A percentile compares a stretch with the other conserved stretches of the same genome.
phyloP scores from a whole-genome alignment of 495 filamentous ascomycete genomes.

The Podospora fimiseda region DNA sequence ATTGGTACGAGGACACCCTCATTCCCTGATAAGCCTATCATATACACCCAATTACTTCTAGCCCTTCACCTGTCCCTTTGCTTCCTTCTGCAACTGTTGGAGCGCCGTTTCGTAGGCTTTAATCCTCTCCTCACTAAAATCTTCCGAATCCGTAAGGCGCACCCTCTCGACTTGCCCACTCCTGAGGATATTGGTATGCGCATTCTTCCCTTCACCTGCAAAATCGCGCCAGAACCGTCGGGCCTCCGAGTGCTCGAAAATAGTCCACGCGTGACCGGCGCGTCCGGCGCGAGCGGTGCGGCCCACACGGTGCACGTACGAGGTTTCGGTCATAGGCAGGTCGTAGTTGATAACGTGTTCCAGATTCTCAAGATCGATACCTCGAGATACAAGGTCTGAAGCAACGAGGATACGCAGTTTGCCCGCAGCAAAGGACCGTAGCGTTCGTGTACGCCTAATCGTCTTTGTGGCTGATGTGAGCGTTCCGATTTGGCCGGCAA shows the following conservation, averaged over 20 bases:
- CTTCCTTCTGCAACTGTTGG: constrained; percentile 43
- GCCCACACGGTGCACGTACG: constrained; percentile 89
- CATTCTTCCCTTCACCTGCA: constrained; percentile 39
- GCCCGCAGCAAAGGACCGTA: constrained; percentile 56
- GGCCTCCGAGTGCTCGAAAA: constrained; percentile 70
- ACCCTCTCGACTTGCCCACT: constrained; percentile 23
- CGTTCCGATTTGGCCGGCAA: constrained; percentile 53
- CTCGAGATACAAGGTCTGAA: constrained; percentile 85
- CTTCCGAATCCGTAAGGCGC: constrained; percentile 16
- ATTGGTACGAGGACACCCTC: too few relatives aligned
- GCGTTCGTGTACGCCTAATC: constrained; percentile 50
- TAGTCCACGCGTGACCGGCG: constrained; percentile 71
- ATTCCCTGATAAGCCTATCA: too few relatives aligned
- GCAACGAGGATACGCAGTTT: constrained; percentile 72
- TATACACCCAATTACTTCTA: neutral
- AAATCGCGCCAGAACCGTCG: constrained; percentile 84
- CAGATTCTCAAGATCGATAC: constrained; percentile 76
- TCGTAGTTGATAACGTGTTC: constrained; percentile 93
- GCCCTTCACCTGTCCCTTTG: constrained; percentile 19
- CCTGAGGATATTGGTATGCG: constrained; percentile 17
- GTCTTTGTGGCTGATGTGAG: constrained; percentile 70
- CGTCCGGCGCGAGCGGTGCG: constrained; percentile 82
- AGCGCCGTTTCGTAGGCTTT: constrained; percentile 57
- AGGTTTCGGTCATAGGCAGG: constrained; percentile 68
- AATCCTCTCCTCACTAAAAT: constrained; percentile 46